Evolutionary conservation across 805 yeast species (phyloP).

Genomic region (Sporopachydermia lactativora): DNA sequence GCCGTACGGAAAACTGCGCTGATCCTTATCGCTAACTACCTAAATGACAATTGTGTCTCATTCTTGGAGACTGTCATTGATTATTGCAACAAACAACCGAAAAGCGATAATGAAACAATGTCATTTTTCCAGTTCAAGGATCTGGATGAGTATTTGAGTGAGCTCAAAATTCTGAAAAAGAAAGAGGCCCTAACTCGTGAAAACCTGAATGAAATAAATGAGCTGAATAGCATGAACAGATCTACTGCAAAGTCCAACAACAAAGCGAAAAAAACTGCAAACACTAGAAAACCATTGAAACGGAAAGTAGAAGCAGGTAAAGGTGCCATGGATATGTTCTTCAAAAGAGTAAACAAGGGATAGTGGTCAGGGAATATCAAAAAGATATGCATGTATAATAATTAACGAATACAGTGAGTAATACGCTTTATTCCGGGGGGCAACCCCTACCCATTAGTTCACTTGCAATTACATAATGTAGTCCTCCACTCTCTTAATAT

Average conservation of each 20-base stretch:
- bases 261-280: constrained; percentile 16
- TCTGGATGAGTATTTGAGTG: not conserved
- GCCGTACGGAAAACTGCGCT: not conserved
- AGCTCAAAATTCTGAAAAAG: not conserved
- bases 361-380: too few species aligned
- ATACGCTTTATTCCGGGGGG: too few species aligned
- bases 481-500: too few species aligned
- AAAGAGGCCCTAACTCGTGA: not conserved
- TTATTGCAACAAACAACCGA: not conserved
- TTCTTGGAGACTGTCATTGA: not conserved
- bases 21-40: not conserved
- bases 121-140: not conserved
- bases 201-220: not conserved
- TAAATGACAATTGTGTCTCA: not conserved
- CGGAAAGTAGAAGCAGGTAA: constrained; percentile 24
- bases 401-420: too few species aligned
- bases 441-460: too few species aligned
- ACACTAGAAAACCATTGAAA: too few species aligned
- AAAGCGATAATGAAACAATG: not conserved
- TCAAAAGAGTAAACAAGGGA: constrained; percentile 15
- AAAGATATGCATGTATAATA: too few species aligned
- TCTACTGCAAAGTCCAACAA: not conserved
- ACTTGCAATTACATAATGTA: too few species aligned
- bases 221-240: not conserved
- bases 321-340: constrained; percentile 30